A percentile compares a stretch with the other conserved stretches of the same genome.
Conservation (phyloP, 345 rosid species). For the Eucalyptus cladocalyx region DNA sequence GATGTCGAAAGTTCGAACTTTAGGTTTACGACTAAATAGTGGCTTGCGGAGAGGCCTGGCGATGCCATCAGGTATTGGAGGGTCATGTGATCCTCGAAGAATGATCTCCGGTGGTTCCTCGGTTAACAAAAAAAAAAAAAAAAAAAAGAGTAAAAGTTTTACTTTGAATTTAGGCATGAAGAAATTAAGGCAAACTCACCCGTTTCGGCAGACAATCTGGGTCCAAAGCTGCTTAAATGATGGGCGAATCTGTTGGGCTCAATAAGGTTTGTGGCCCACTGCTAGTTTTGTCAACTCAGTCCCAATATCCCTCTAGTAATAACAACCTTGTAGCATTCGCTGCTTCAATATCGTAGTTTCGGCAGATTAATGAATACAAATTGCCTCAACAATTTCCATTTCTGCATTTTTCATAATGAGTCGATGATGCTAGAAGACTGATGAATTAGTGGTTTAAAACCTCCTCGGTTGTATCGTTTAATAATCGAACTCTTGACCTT, state of each 20-base stretch:
- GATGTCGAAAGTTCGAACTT: too few species aligned
- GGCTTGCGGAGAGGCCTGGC: fast-evolving
- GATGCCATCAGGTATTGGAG: too few species aligned
- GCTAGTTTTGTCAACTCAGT: background rate
- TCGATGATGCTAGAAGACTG: background rate
- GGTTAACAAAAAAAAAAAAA: too few species aligned
- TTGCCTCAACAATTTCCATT: background rate
- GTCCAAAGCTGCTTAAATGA: background rate
- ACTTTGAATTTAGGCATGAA: background rate
- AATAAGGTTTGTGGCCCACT: background rate
- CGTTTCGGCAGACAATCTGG: background rate
- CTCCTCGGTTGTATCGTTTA: background rate
- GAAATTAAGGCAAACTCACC: background rate
- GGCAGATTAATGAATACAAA: background rate
- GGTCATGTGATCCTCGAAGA: too few species aligned
- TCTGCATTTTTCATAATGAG: background rate
- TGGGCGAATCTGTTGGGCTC: background rate
- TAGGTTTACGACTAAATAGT: too few species aligned
- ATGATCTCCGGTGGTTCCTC: too few species aligned
- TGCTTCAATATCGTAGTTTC: background rate
- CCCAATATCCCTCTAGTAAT: background rate
- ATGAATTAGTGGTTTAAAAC: background rate
- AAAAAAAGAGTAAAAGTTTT: background rate
- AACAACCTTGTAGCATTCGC: background rate
- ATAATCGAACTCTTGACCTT: background rate